Evolutionary conservation across 306 rosid species (phyloP), one percentile per base, ranked within the genome.

Genomic region (Pyrus betulifolia): DNA sequence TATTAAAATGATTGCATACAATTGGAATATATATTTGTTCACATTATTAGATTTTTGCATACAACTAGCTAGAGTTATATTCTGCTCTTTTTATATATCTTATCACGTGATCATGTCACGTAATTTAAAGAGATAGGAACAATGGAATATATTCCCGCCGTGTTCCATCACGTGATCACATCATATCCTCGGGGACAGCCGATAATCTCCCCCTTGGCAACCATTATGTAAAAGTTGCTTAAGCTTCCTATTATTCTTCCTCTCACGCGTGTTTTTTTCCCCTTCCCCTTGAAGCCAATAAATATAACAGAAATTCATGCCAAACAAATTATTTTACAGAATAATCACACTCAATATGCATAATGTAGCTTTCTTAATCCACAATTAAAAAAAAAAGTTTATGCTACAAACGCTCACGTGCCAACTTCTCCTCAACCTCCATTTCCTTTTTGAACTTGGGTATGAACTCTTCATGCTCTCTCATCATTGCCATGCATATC

Each of bases 401-500:
- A 13, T 30, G 33, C 74, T 80, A 80, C 63, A 54, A 58, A 49
- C 13, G 58, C 51, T 33, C 64, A 31, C 81, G 59, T 6, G 90
- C 88, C 35, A 85, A 51, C 69, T 31, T 83, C 88, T 86, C 88
- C 46, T 90, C 90, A 5, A 74, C 88, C 67, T 72, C 79, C 92
- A 90, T 83, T 46, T 90, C 84, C 31, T 76, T 70, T 70, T 90
- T 72, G 72, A 92, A 86, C 80, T 81, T 86, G 4, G 84, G 72
- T 54, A 90, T 87, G 51, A 92, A 90, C 74, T 88, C 87, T 78
- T 86, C 96, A 2, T 35, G 93, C 97, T 82, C 93, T 79, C 70
- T 82, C 83, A 64, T 92, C 87, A 19, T 90, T 90, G 58, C 92
- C 91, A 10, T 67, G 79, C 91, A 84, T 81, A 55, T 84, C 21